A percentile compares a stretch with the other conserved stretches of the same genome.
Evolutionary conservation across 2,329 filamentous ascomycete species (phyloP).

Genomic region (Cadophora malorum): DNA sequence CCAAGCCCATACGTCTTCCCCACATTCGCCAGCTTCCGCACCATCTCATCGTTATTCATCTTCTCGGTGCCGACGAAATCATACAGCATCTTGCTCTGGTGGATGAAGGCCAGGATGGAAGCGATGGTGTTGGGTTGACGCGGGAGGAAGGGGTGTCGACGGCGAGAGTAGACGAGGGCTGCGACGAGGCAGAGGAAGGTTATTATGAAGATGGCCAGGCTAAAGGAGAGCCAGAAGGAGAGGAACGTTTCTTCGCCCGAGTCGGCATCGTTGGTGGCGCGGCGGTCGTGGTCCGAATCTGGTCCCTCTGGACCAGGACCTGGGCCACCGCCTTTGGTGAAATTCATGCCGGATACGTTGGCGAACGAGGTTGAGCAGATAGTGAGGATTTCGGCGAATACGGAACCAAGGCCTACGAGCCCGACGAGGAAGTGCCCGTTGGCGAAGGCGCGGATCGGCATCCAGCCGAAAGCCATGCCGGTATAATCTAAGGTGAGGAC

Average conservation of each 20-base stretch:
- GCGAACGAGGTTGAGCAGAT: constrained; percentile 71
- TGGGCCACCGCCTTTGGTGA: constrained; percentile 49
- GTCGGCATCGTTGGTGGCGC: constrained; percentile 48
- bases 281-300: background rate
- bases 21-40: constrained; percentile 61
- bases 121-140: constrained; percentile 81
- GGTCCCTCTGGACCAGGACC: background rate
- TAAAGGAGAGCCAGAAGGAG: constrained; percentile 72
- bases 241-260: constrained; percentile 64
- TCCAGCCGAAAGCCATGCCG: constrained; percentile 70
- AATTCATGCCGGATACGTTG: constrained; percentile 67
- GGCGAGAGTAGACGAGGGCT: constrained; percentile 63
- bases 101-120: constrained; percentile 76
- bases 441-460: constrained; percentile 65
- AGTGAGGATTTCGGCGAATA: constrained; percentile 76
- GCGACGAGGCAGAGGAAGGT: constrained; percentile 62
- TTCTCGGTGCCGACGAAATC: constrained; percentile 73
- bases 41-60: constrained; percentile 64
- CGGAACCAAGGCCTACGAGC: constrained; percentile 71
- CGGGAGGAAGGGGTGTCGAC: constrained; percentile 74
- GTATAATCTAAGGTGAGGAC: constrained; percentile 77
- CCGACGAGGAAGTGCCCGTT: constrained; percentile 72
- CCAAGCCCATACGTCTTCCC: constrained; percentile 76
- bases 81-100: constrained; percentile 81
- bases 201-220: constrained; percentile 67